Base-by-base conservation (phyloP, 75 land plant genomes). In the Cryptomeria japonica region DNA sequence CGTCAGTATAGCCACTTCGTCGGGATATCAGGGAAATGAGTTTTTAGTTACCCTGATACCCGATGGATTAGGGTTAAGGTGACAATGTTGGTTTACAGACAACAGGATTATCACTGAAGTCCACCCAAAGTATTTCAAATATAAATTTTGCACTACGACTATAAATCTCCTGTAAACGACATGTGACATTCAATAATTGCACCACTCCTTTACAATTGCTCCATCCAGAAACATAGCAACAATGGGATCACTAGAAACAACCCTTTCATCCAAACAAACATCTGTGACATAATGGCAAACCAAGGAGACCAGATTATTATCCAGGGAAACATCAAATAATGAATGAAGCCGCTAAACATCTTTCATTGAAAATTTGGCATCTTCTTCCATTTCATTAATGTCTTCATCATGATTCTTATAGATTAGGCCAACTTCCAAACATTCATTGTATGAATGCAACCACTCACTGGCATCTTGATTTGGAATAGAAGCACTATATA, bases 251-350 rank as follows among this genome's bases (percentile, higher is more conserved):
- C 99, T 98, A 37, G 99, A 98, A 9, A 98, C 97, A 83, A 98
- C 99, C 90, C 76, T 91, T 88, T 96, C 99, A 92, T 98, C 95
- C 99, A 98, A 94, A 86, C 99, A 98, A 64, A 98, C 95, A 89
- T 96, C 99, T 41, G 95, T 94, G 36, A 98, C 94, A 95, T 98
- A 97, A 61, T 98, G 99, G 88, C 96, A 95, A 68, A 98, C 90
- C 87, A 98, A 86, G 70, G 94, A 95, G 83, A 92, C 91, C 88
- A 97, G 86, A 89, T 95, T 97, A 86, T 98, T 97, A 83, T 96
- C 95, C 87, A 98, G 72, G 16, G 99, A 94, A 85, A 95, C 93
- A 88, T 98, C 98, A 89, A 98, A 98, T 49, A 98, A 89, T 39
- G 95, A 94, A 89, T 95, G 96, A 42, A 98, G 95, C 9, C 95